Conservation (phyloP, 192 early-diverging fungal species). For the Dissophora ornata region DNA sequence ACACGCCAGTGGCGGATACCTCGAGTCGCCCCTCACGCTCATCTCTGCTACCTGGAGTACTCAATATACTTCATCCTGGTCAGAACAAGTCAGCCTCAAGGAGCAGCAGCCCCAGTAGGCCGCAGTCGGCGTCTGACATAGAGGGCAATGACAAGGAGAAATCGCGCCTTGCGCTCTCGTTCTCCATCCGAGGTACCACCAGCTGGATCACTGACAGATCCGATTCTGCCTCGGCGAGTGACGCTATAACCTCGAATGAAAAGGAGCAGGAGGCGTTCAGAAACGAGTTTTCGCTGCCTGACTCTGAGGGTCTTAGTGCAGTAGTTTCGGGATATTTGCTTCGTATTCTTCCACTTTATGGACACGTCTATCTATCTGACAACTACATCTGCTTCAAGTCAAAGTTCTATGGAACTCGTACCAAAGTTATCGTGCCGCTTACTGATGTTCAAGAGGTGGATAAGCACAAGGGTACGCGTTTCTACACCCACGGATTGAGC, state of each 20-base stretch:
- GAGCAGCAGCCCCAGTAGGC: slow-evolving; percentile 26
- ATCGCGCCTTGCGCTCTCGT: slow-evolving; percentile 19
- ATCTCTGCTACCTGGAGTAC: slow-evolving; percentile 18
- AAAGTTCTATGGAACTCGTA: slow-evolving; percentile 60
- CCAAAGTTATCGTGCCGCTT: slow-evolving; percentile 69
- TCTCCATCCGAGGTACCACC: slow-evolving; percentile 41
- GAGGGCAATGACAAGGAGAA: slow-evolving; percentile 36
- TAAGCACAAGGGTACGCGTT: slow-evolving; percentile 54
- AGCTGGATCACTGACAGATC: slow-evolving; percentile 44
- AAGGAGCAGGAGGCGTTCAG: slow-evolving; percentile 56
- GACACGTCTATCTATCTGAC: slow-evolving; percentile 69
- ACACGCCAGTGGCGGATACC: background rate
- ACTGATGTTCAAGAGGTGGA: slow-evolving; percentile 60
- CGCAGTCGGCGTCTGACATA: slow-evolving; percentile 31
- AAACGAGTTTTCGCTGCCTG: slow-evolving; percentile 67
- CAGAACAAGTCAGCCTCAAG: slow-evolving; percentile 13
- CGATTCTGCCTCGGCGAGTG: slow-evolving; percentile 19
- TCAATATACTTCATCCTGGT: slow-evolving; percentile 10
- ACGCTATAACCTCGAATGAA: slow-evolving; percentile 6
- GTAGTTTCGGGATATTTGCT: slow-evolving; percentile 64
- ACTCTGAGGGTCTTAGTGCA: slow-evolving; percentile 61
- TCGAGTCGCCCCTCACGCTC: slow-evolving; percentile 12
- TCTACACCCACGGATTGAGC: slow-evolving; percentile 59
- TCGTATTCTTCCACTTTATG: slow-evolving; percentile 65
- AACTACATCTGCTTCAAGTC: slow-evolving; percentile 74